Evolutionary conservation across 2,329 filamentous ascomycete genomes (phyloP), one percentile per base, ranked within the genome.

Genomic region (Lecanicillium sp.): DNA sequence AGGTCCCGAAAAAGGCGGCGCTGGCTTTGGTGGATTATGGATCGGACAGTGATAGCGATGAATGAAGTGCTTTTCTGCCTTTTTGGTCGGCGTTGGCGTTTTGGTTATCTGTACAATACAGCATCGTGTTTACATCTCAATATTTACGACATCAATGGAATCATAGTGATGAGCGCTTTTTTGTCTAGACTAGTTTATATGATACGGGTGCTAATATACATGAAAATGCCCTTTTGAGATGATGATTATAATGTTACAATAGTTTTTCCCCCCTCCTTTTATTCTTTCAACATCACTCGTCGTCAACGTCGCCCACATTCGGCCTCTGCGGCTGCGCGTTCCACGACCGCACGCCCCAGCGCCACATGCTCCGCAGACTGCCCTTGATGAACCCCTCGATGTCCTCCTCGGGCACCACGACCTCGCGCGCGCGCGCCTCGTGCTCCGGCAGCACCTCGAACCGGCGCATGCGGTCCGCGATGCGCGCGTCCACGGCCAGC

Each of bases 391-490:
- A 83, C 15, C 84, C 84, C 63, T 86, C 79, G 51, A 88, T 67
- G 61, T 87, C 83, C 58, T 84, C 81, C 63, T 84, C 77, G 0
- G 81, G 78, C 12, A 85, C 74, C 23, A 73, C 72, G 46, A 90
- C 79, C 49, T 70, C 68, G 38, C 74, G 71, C 1, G 84, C 84
- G 49, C 81, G 76, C 29, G 76, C 78, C 63, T 90, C 86, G 29
- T 90, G 84, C 50, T 86, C 85, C 0, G 78, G 69, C 11, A 67
- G 70, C 20, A 95, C 68, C 61, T 85, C 77, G 59, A 93, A 94
- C 45, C 79, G 79, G 49, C 86, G 77, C 91, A 97, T 96, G 45
- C 88, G 81, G 58, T 75, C 74, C 5, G 78, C 79, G 52, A 96
- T 83, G 30, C 90, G 78, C 11, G 79, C 69, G 62, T 98, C 90